Conservation (phyloP, 805 yeast species). For the Saccharomycopsis oosterbeekiorum region DNA sequence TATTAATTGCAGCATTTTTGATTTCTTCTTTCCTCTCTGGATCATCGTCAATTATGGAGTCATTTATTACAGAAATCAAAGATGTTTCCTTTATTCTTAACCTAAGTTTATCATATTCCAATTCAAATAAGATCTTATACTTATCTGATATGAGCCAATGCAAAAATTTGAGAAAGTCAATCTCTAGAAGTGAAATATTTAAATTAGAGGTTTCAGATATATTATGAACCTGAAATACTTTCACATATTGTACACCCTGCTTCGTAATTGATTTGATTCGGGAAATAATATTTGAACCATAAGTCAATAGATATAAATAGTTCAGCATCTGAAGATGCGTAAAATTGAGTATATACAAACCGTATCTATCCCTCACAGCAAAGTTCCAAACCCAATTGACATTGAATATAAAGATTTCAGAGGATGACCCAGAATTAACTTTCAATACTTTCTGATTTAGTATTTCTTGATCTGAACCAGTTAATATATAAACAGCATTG, state of each 20-base stretch:
- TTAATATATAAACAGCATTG: neutral
- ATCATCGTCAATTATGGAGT: neutral
- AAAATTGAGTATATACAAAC: neutral
- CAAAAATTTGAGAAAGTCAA: constrained; percentile 1
- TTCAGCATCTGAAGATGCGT: neutral
- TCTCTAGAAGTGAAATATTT: neutral
- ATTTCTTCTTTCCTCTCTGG: neutral
- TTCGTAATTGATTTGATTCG: neutral
- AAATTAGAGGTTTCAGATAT: neutral
- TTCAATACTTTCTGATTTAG: constrained; percentile 3
- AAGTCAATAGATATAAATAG: neutral
- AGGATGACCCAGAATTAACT: neutral
- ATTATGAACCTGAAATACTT: constrained; percentile 3
- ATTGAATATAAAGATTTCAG: constrained; percentile 3
- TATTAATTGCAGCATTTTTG: neutral
- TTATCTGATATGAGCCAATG: neutral
- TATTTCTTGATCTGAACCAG: neutral
- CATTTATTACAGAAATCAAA: neutral
- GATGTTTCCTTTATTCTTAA: neutral
- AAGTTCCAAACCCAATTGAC: constrained; percentile 4
- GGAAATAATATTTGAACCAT: neutral
- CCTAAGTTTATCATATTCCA: neutral
- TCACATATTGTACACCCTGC: neutral
- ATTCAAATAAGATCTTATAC: neutral
- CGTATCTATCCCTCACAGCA: neutral